Base-by-base conservation (phyloP, 192 early-diverging fungal species). In the Obelidium mucronatum region DNA sequence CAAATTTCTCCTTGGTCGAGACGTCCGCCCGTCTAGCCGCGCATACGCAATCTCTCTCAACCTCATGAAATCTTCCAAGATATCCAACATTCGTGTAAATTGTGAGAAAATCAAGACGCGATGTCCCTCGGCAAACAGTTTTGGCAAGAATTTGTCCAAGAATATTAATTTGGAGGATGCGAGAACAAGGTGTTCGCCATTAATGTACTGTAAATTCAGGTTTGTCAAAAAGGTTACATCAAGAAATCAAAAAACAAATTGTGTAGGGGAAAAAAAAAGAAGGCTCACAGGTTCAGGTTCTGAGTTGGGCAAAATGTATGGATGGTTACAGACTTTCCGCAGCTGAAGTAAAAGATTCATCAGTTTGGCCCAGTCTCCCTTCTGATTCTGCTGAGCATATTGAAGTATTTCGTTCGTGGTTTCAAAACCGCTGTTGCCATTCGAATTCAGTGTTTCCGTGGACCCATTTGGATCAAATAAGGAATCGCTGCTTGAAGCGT, bases 291-390 rank as follows among this genome's bases (percentile, higher is more conserved):
- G 76, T 70, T 90, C 90, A 19, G 93, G 85, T 71, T 68, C 84
- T 58, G 11, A 94, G 67, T 64, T 77, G 73, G 0, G 77, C 73
- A 79, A 82, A 83, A 2, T 80, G 76, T 79, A 94, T 91, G 28
- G 83, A 78, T 97, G 95, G 74, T 92, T 90, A 13, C 93, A 89
- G 0, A 87, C 88, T 79, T 97, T 97, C 24, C 95, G 85, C 66
- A 97, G 82, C 62, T 95, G 83, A 88, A 97, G 92, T 56, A 96
- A 71, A 11, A 84, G 33, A 60, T 87, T 87, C 74, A 81, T 80
- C 28, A 85, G 51, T 61, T 78, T 80, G 34, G 61, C 61, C 81
- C 81, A 82, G 52, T 82, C 77, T 22, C 55, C 67, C 52, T 75
- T 63, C 35, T 53, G 36, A 13, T 48, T 70, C 26, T 70, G 37